phyloP scores from a whole-genome alignment of 108 stramenopile species.

The Cyclotella baltica region DNA sequence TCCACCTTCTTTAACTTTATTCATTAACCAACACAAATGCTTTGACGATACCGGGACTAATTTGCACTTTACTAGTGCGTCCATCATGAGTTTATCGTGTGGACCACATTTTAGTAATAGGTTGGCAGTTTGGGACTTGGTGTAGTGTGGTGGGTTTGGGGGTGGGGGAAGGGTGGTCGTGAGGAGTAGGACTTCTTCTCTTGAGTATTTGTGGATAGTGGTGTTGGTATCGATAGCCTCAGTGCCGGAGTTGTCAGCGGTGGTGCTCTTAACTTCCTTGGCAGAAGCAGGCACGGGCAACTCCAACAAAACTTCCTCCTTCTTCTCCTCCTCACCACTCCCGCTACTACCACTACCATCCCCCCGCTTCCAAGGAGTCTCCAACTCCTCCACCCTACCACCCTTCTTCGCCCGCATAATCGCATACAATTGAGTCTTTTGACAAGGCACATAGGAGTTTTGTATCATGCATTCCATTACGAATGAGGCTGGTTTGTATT shows the following conservation, averaged over 20 bases:
- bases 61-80: background rate
- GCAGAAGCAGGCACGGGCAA: no score
- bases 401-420: background rate
- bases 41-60: background rate
- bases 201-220: background rate
- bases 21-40: background rate
- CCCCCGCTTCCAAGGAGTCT: background rate
- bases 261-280: no score
- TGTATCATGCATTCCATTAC: background rate
- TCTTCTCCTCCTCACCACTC: no score
- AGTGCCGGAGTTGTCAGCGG: background rate
- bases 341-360: background rate
- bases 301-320: no score
- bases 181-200: background rate
- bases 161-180: background rate
- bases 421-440: background rate
- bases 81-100: background rate
- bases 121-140: constrained; percentile 6
- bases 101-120: background rate
- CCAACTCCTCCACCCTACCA: background rate
- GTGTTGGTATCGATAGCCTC: background rate
- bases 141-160: background rate
- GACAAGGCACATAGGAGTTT: background rate
- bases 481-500: background rate
- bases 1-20: background rate